Base-by-base conservation (phyloP, 2,329 filamentous ascomycete genomes). In the Grosmannia penicillata region DNA sequence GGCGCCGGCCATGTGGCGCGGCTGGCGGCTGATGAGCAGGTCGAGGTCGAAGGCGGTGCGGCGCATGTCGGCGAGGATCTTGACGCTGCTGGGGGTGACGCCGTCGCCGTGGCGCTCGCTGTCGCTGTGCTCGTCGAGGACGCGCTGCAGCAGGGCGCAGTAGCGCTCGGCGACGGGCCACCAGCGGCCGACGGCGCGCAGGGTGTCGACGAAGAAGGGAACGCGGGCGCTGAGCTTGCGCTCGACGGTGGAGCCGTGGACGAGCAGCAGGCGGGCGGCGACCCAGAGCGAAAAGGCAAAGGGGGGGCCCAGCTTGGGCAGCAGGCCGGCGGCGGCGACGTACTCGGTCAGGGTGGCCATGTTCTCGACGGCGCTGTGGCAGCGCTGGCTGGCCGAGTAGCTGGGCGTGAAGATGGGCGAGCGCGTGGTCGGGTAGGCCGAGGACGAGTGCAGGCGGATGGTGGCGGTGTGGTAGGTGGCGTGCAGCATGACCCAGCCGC, bases 201-300 rank as follows among this genome's bases (percentile, higher is more conserved):
- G 69, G 0, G 81, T 83, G 41, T 86, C 80, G 32, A 94, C 83
- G 29, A 94, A 82, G 44, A 87, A 78, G 23, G 75, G 66, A 29
- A 94, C 83, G 44, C 85, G 81, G 1, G 81, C 75, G 41, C 82
- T 82, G 27, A 93, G 67, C 44, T 81, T 82, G 54, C 82, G 82
- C 47, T 91, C 83, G 39, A 93, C 85, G 0, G 86, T 93, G 8
- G 83, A 91, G 21, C 85, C 85, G 55, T 94, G 86, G 3, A 95
- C 87, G 8, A 94, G 75, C 6, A 93, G 66, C 4, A 94, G 68
- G 4, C 87, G 78, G 6, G 87, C 85, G 4, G 83, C 85, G 14
- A 94, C 87, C 87, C 87, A 94, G 2, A 94, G 66, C 0, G 83
- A 86, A 53, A 94, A 95, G 4, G 86, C 86, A 54, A 94, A 94